Evolutionary conservation across 805 yeast species (phyloP), one percentile per base, ranked within the genome.

Genomic region (Hemisphaericaspora nanyangensis): DNA sequence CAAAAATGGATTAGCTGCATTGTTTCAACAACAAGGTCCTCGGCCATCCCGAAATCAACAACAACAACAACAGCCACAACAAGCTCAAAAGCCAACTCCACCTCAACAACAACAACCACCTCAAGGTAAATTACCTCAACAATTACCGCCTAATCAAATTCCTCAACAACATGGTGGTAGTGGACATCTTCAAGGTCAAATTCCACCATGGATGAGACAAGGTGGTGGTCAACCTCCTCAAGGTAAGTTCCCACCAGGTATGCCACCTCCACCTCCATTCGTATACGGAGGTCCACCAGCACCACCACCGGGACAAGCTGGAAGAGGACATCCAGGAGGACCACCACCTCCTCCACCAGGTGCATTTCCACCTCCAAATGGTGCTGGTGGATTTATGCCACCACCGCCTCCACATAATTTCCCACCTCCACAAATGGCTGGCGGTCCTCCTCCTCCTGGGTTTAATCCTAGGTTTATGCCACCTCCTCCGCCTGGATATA

Each of bases 301-400:
- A 13, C 44, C 43, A 15, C 51, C 47, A 36, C 61, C 58, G 4
- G 58, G 58, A 54, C 52, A 45, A 17, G 15, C 35, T 6, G 22
- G 24, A 17, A 11, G 17, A 7, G 17, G 26, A 6, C n/a, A n/a
- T n/a, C n/a, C n/a, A n/a, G 37, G 31, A 4, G 5, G 11, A 11
- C 47, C 35, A 31, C 39, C 29, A 10, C 50, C 51, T 30, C 54
- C 49, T 30, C 64, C 64, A 3, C 66, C 68, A 13, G 68, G 68
- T 6, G 58, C 63, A 65, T 54, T 52, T 17, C 69, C 66, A 2
- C 59, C 55, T 4, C 68, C 68, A 1, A 43, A 50, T 15, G 52
- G 51, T 18, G 59, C 48, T 18, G 34, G 37, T 29, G 26, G 26
- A 3, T 40, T 33, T 17, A 38, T 42, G 25, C 50, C 49, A 34